Conservation (phyloP, 208 protist genomes). For the Acanthamoeba divionensis region DNA sequence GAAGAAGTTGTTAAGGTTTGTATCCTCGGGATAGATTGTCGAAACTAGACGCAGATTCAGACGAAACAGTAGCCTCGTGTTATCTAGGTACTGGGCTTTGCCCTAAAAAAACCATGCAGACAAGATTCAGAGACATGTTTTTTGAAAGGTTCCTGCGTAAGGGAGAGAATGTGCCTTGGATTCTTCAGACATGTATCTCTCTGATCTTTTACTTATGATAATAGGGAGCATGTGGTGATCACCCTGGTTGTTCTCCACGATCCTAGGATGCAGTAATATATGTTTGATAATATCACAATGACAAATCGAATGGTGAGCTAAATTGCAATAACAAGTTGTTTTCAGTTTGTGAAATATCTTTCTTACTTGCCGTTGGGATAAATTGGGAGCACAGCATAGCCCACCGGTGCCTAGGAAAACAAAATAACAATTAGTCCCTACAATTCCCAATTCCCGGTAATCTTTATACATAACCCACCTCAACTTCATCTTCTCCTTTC, state of each 20-base stretch:
- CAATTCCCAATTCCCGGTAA: conserved; percentile 25
- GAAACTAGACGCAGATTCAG: conserved; percentile 32
- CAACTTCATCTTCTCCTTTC: conserved; percentile 55
- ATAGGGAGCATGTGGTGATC: background rate
- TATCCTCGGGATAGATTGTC: conserved; percentile 60
- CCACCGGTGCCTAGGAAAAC: background rate
- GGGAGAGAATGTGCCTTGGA: background rate
- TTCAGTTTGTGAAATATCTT: too few species aligned
- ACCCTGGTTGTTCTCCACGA: background rate
- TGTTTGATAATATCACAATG: too few species aligned
- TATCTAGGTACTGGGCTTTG: conserved; percentile 40
- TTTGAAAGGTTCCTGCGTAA: too few species aligned
- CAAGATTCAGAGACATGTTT: too few species aligned
- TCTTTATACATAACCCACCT: background rate
- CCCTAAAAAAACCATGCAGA: too few species aligned
- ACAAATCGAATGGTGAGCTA: too few species aligned
- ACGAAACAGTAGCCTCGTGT: conserved; percentile 54
- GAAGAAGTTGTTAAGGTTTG: conserved; percentile 57
- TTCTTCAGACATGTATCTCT: conserved; percentile 23
- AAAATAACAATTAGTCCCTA: background rate
- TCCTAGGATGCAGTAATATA: background rate
- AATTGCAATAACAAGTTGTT: too few species aligned
- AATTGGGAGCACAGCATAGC: conserved; percentile 34
- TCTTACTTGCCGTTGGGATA: conserved; percentile 1
- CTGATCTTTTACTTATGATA: conserved; percentile 11